phyloP scores from a whole-genome alignment of 257 asterid genomes.

The Primulina huaijiensis region DNA sequence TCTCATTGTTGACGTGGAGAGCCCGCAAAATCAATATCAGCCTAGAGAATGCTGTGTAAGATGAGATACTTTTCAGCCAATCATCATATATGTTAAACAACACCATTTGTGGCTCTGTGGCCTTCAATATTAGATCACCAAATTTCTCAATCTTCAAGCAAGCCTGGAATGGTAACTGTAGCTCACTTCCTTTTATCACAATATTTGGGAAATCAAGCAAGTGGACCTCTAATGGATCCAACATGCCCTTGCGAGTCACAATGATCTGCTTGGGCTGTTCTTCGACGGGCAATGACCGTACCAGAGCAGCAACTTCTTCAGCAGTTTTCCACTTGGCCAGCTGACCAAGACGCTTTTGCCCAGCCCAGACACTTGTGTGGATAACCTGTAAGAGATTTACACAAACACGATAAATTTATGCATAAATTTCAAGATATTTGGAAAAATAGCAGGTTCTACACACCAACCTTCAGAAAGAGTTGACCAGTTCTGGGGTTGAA shows the following conservation, averaged over 20 bases:
- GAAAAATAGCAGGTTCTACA: not conserved
- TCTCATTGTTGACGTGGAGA: conserved; percentile 89
- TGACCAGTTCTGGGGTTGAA: conserved; percentile 98
- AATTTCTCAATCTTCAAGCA: conserved; percentile 98
- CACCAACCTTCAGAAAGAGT: conserved; percentile 76
- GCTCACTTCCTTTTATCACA: conserved; percentile 98
- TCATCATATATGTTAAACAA: conserved; percentile 95
- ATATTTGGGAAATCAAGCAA: conserved; percentile 96
- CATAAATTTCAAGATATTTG: not conserved
- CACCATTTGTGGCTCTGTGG: conserved; percentile 99
- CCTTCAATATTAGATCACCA: conserved; percentile 95
- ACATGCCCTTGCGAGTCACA: conserved; percentile 98
- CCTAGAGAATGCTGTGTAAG: conserved; percentile 97
- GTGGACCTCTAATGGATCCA: conserved; percentile 98
- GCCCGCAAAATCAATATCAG: conserved; percentile 90
- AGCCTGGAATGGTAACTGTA: conserved; percentile 99
- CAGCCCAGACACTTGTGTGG: conserved; percentile 99
- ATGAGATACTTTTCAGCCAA: conserved; percentile 94
- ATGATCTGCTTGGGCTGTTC: conserved; percentile 97
- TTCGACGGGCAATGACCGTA: conserved; percentile 92
- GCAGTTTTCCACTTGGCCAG: conserved; percentile 99
- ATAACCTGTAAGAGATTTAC: conserved; percentile 57
- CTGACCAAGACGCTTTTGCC: conserved; percentile 98
- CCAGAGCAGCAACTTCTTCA: conserved; percentile 98
- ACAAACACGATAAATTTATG: conserved; percentile 1